Evolutionary conservation across 164 flowering plant genomes (phyloP).

Genomic region (Cinnamomum chago): DNA sequence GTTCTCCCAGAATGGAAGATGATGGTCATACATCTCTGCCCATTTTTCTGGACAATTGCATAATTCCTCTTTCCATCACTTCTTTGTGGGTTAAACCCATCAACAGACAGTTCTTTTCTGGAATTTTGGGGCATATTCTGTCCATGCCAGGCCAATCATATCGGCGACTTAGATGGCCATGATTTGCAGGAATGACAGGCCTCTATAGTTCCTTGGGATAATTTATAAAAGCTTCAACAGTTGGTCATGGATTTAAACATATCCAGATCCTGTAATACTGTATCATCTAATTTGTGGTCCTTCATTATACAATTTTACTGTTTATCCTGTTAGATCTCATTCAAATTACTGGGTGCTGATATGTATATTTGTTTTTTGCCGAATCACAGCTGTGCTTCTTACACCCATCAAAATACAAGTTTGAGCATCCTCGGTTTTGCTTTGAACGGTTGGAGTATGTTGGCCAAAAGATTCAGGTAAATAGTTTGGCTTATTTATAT

Average conservation of each 20-base stretch:
- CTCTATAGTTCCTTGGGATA: too few species aligned
- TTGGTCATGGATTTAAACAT: not conserved
- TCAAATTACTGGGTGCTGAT: not conserved
- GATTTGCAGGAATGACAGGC: too few species aligned
- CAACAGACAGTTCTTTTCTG: too few species aligned
- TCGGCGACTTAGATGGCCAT: too few species aligned
- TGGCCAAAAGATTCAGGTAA: slow-evolving; percentile 98
- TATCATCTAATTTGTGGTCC: not conserved
- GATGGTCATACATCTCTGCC: too few species aligned
- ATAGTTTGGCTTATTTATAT: not conserved
- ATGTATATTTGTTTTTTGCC: not conserved
- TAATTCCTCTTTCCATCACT: too few species aligned
- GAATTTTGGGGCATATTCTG: too few species aligned
- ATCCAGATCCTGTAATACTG: not conserved
- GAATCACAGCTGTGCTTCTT: slow-evolving; percentile 69
- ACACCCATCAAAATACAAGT: slow-evolving; percentile 94
- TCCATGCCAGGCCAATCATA: too few species aligned
- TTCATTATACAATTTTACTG: not conserved
- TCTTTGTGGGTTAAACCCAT: too few species aligned
- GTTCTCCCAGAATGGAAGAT: too few species aligned
- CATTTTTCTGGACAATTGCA: too few species aligned
- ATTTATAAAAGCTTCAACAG: too few species aligned
- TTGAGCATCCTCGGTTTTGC: slow-evolving; percentile 95
- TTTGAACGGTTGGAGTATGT: slow-evolving; percentile 83
- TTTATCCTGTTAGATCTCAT: not conserved